Evolutionary conservation across 768 basidiomycete genomes (phyloP).

Genomic region (Leccinum olivaceopallidum): DNA sequence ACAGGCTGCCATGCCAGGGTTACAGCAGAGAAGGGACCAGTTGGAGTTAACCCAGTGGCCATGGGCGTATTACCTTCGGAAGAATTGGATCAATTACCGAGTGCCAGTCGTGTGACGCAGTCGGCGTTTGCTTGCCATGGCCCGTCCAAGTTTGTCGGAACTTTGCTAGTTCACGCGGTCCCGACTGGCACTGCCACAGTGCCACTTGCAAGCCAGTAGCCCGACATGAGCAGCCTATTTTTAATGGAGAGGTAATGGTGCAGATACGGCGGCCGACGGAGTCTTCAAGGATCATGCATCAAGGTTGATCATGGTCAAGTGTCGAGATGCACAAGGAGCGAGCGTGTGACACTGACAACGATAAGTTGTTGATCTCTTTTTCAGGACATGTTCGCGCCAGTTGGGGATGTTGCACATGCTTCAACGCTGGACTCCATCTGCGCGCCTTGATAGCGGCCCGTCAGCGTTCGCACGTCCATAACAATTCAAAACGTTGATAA

Average conservation of each 20-base stretch:
- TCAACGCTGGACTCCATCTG: neutral
- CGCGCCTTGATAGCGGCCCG: neutral
- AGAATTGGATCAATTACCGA: neutral
- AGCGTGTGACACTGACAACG: neutral
- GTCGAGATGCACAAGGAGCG: constrained; percentile 1
- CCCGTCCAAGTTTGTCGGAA: neutral
- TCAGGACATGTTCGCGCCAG: constrained; percentile 1
- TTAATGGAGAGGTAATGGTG: neutral
- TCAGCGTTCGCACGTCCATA: neutral
- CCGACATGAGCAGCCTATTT: neutral
- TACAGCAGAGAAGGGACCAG: neutral
- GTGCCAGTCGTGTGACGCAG: neutral
- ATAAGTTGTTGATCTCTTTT: neutral
- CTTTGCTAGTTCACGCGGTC: neutral
- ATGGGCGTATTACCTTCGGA: neutral
- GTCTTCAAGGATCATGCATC: no score
- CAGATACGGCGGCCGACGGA: constrained; percentile 1
- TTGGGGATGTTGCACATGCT: neutral
- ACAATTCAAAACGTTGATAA: neutral
- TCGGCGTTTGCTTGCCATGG: neutral
- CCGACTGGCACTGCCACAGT: neutral
- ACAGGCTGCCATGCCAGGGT: constrained; percentile 1
- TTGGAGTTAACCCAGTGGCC: neutral
- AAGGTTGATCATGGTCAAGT: neutral
- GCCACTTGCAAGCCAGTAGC: neutral